phyloP scores from a whole-genome alignment of 805 yeast species.

The Metschnikowia similis region DNA sequence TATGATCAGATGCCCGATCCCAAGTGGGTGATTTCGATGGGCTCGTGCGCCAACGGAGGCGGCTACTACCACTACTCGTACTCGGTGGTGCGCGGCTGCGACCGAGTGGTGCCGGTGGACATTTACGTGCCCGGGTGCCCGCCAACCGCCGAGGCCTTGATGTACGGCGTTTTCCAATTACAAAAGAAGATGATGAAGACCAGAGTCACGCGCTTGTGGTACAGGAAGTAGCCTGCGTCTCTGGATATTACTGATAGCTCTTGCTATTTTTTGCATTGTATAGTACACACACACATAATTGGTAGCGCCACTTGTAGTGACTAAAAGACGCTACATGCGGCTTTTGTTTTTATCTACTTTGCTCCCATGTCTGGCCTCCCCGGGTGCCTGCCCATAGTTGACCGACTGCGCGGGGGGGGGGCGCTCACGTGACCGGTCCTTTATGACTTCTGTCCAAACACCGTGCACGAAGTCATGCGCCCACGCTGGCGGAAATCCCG shows the following conservation, averaged over 20 bases:
- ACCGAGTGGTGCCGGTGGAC: constrained; percentile 83
- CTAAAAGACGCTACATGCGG: neutral
- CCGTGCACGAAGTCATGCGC: too few species aligned
- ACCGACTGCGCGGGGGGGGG: too few species aligned
- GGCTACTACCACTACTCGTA: constrained; percentile 89
- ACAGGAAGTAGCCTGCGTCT: constrained; percentile 44
- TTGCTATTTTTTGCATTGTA: constrained; percentile 14
- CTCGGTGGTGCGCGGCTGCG: constrained; percentile 87
- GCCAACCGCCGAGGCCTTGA: constrained; percentile 84
- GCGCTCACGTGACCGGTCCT: too few species aligned
- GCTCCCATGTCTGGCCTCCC: too few species aligned
- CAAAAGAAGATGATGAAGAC: constrained; percentile 87
- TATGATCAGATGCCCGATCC: constrained; percentile 95
- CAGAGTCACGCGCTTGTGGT: constrained; percentile 81
- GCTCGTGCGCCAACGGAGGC: constrained; percentile 91
- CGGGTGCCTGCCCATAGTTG: too few species aligned
- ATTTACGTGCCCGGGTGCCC: constrained; percentile 93
- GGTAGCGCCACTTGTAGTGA: too few species aligned
- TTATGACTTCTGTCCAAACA: too few species aligned
- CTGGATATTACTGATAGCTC: neutral
- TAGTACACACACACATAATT: constrained; percentile 12
- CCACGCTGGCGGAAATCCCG: too few species aligned
- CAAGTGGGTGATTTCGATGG: constrained; percentile 92
- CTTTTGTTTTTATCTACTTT: too few species aligned
- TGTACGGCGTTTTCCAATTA: constrained; percentile 85